Conservation (phyloP, 139 green algal species). For the Chlamydomonas schloesseri region DNA sequence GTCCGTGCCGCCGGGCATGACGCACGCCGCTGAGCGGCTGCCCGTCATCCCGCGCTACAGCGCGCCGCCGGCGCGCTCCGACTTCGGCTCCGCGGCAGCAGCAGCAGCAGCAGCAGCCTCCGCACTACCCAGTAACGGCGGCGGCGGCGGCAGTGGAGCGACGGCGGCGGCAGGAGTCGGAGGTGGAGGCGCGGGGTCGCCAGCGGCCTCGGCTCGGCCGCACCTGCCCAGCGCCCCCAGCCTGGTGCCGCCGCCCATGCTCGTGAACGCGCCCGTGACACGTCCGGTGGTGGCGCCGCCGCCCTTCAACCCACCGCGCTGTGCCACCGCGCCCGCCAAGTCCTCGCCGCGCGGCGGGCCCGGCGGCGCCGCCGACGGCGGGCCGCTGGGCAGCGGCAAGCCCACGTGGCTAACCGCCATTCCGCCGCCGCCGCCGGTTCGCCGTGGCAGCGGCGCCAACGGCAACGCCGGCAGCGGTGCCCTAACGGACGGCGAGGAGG, state of each 20-base stretch:
- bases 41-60: neutral
- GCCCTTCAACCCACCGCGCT: slow-evolving; percentile 3
- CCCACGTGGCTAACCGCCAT: slow-evolving; percentile 8
- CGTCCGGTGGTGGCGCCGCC: neutral
- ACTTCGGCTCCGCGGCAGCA: neutral
- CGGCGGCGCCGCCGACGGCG: neutral
- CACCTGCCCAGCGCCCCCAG: neutral
- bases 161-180: no score
- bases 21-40: slow-evolving; percentile 6
- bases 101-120: neutral
- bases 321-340: neutral
- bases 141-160: no score
- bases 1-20: neutral
- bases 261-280: neutral
- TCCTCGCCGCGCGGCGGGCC: neutral
- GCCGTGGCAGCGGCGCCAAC: neutral
- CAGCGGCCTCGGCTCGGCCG: no score
- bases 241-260: slow-evolving; percentile 6
- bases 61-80: neutral
- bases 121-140: neutral
- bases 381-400: slow-evolving; percentile 29
- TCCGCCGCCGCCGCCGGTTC: slow-evolving; percentile 17
- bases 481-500: neutral
- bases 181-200: no score
- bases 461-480: neutral